A percentile compares a stretch with the other conserved stretches of the same genome.
Conservation (phyloP, 2,329 filamentous ascomycete genomes). For the Beauveria asiatica region DNA sequence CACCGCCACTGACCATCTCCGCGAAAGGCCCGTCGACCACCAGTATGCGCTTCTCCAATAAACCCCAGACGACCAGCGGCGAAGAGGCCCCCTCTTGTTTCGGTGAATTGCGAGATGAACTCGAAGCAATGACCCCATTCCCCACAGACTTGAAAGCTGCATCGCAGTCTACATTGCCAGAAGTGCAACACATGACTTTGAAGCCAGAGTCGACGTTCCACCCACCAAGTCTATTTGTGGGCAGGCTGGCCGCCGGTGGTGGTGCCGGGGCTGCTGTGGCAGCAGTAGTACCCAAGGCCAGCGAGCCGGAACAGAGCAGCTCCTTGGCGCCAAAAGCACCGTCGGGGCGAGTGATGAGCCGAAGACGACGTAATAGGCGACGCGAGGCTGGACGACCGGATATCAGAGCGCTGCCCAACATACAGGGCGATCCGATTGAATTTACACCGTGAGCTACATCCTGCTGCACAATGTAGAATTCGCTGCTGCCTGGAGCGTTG, state of each 20-base stretch:
- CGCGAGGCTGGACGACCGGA: constrained; percentile 23
- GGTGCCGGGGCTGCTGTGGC: background rate
- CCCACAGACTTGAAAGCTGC: constrained; percentile 11
- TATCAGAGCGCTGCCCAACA: constrained; percentile 25
- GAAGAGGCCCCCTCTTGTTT: background rate
- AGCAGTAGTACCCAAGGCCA: background rate
- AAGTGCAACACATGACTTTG: constrained; percentile 8
- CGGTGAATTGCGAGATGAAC: background rate
- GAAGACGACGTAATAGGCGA: constrained; percentile 13
- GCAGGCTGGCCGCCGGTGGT: constrained; percentile 17
- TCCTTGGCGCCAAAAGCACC: background rate
- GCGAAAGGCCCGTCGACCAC: background rate
- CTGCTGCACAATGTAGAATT: background rate
- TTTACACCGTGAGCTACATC: background rate
- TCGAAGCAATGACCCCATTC: background rate
- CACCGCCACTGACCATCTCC: constrained; percentile 6
- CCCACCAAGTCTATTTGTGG: constrained; percentile 25
- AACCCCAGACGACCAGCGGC: background rate
- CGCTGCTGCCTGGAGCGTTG: background rate
- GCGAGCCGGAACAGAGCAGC: background rate
- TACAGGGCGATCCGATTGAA: constrained; percentile 27
- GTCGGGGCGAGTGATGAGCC: constrained; percentile 9
- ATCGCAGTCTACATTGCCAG: constrained; percentile 2
- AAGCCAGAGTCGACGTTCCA: constrained; percentile 21
- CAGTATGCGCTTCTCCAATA: background rate